Conservation (phyloP, 1,284 basidiomycete genomes). For the Abortiporus biennis region DNA sequence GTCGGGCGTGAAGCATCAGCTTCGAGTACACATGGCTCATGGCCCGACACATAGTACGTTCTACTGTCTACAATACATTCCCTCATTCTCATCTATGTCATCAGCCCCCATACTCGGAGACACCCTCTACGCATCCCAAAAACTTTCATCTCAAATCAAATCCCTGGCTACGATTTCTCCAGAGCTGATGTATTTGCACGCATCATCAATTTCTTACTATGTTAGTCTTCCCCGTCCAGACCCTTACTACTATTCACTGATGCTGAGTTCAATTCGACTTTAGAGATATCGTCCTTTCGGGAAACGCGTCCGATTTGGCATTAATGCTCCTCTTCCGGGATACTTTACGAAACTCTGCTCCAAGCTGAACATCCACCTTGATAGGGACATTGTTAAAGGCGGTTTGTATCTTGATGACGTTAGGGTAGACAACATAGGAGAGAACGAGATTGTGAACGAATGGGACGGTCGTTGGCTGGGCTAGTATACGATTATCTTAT, state of each 20-base stretch:
- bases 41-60: constrained; percentile 30
- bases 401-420: constrained; percentile 38
- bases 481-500: too few species aligned
- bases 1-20: constrained; percentile 68
- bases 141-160: constrained; percentile 6
- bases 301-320: constrained; percentile 41
- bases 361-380: constrained; percentile 33
- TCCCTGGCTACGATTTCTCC: constrained; percentile 28
- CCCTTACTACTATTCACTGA: too few species aligned
- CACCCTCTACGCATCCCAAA: constrained; percentile 34
- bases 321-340: constrained; percentile 47
- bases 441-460: not conserved
- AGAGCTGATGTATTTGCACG: constrained; percentile 51
- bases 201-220: constrained; percentile 47
- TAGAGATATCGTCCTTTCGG: not conserved
- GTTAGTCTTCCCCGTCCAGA: constrained; percentile 29
- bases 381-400: constrained; percentile 30
- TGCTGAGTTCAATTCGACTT: too few species aligned
- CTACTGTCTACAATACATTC: not conserved
- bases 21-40: constrained; percentile 58
- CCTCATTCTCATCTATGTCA: not conserved
- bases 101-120: constrained; percentile 64
- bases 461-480: not conserved
- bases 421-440: not conserved
- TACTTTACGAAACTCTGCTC: constrained; percentile 45